Percentiles rank a stretch among this genome's conserved stretches.
Conservation (phyloP, 176 grass and related monocot species). For the Tillandsia fasciculata region DNA sequence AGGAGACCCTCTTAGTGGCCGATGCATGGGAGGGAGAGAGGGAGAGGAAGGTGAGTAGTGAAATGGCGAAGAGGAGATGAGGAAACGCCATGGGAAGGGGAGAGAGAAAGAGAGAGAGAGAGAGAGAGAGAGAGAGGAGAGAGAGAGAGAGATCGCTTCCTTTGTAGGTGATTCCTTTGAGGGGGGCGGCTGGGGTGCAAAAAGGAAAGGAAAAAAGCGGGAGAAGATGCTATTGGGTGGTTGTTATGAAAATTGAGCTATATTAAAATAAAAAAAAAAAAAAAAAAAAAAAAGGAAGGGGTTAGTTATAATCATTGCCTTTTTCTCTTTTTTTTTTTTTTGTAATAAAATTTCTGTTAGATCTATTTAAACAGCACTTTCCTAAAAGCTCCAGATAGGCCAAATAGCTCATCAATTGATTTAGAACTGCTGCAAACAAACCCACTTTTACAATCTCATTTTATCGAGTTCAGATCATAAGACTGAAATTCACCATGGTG, state of each 20-base stretch:
- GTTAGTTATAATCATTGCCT: too few species aligned
- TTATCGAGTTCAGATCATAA: too few species aligned
- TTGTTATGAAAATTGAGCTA: slow-evolving; percentile 8
- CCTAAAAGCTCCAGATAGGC: too few species aligned
- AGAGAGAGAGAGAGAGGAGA: slow-evolving; percentile 3
- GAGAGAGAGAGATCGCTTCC: slow-evolving; percentile 24
- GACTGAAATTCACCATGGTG: too few species aligned
- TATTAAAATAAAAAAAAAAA: too few species aligned
- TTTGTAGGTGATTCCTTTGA: slow-evolving; percentile 1
- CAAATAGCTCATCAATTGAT: too few species aligned
- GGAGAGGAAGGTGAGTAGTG: slow-evolving; percentile 23
- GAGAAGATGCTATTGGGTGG: slow-evolving; percentile 28
- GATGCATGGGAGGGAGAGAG: slow-evolving; percentile 23
- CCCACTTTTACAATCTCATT: too few species aligned
- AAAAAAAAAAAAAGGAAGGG: too few species aligned
- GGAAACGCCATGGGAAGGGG: slow-evolving; percentile 31
- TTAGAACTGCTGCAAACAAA: too few species aligned
- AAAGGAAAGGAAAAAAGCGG: background rate
- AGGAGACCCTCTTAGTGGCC: slow-evolving; percentile 31
- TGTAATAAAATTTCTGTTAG: too few species aligned
- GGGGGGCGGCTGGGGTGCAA: background rate
- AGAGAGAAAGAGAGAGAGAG: slow-evolving; percentile 4
- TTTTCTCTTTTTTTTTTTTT: too few species aligned
- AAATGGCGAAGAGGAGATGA: slow-evolving; percentile 9
- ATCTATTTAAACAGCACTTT: too few species aligned